Evolutionary conservation across 2,329 filamentous ascomycete species (phyloP).

Genomic region (Beauveria asiatica): DNA sequence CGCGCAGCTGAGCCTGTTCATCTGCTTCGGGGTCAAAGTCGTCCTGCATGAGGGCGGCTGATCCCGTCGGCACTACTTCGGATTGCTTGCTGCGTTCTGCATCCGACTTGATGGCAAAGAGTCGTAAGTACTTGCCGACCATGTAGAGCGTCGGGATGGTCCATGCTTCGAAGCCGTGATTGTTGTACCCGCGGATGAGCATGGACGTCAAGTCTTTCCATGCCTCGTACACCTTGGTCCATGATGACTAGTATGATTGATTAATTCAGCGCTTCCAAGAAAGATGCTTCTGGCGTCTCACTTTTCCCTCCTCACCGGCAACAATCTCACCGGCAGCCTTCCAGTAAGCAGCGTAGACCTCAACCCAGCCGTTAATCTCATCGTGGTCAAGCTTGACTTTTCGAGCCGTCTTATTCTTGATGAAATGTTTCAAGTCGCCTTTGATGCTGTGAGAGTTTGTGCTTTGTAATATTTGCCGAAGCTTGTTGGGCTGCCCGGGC

Average conservation of each 20-base stretch:
- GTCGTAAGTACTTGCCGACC: slow-evolving; percentile 74
- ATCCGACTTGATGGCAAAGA: slow-evolving; percentile 88
- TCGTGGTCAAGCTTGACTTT: slow-evolving; percentile 49
- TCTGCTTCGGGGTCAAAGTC: slow-evolving; percentile 70
- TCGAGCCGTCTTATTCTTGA: slow-evolving; percentile 50
- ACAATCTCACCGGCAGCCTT: slow-evolving; percentile 69
- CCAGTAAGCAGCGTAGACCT: slow-evolving; percentile 80
- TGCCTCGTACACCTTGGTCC: slow-evolving; percentile 73
- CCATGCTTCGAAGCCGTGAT: slow-evolving; percentile 73
- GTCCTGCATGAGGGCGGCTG: slow-evolving; percentile 55
- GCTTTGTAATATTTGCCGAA: slow-evolving; percentile 63
- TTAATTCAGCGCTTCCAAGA: background rate
- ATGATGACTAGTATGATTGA: slow-evolving; percentile 44
- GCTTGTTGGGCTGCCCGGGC: slow-evolving; percentile 50
- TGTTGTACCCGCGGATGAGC: slow-evolving; percentile 74
- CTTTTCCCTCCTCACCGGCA: slow-evolving; percentile 35
- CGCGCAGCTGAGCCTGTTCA: slow-evolving; percentile 79
- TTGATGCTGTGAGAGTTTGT: slow-evolving; percentile 59
- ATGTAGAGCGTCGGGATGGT: slow-evolving; percentile 86
- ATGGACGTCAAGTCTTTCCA: slow-evolving; percentile 80
- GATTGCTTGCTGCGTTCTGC: slow-evolving; percentile 45
- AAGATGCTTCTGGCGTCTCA: slow-evolving; percentile 14
- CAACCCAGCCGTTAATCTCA: slow-evolving; percentile 74
- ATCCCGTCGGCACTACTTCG: slow-evolving; percentile 25
- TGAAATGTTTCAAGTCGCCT: slow-evolving; percentile 63